Evolutionary conservation across 352 stramenopile genomes (phyloP).

Genomic region (Phytophthora nicotianae): DNA sequence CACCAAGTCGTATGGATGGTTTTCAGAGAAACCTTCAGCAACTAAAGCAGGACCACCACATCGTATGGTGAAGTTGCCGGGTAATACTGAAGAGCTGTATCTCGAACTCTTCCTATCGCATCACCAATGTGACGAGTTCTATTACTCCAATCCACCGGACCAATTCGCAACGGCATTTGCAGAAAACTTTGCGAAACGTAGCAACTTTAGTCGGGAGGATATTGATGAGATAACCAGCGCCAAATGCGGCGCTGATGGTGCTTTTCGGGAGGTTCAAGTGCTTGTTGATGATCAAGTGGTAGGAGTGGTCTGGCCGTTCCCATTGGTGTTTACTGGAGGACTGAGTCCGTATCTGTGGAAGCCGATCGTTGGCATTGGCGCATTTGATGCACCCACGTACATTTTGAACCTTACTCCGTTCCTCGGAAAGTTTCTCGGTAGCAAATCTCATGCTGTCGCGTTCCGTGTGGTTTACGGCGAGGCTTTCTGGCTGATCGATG

Average conservation of each 20-base stretch:
- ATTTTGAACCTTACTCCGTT: conserved; percentile 78
- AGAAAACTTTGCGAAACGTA: conserved; percentile 39
- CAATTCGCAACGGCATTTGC: conserved; percentile 15
- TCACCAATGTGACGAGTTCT: conserved; percentile 82
- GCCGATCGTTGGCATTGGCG: conserved; percentile 69
- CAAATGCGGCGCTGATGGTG: conserved; percentile 31
- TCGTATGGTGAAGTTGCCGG: conserved; percentile 51
- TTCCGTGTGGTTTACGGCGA: conserved; percentile 68
- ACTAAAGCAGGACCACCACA: conserved; percentile 33
- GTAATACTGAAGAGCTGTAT: conserved; percentile 70
- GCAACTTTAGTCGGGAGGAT: conserved; percentile 11
- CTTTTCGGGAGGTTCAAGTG: conserved; percentile 77
- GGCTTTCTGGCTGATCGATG: conserved; percentile 75
- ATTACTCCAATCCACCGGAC: conserved; percentile 66
- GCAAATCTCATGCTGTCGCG: conserved; percentile 52
- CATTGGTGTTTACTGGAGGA: conserved; percentile 78
- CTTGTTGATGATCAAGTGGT: conserved; percentile 67
- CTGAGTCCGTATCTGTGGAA: conserved; percentile 83
- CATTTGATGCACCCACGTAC: conserved; percentile 79
- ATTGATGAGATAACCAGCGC: conserved; percentile 4
- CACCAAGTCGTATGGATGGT: conserved; percentile 63
- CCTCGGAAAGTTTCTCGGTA: conserved; percentile 60
- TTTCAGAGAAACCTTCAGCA: conserved; percentile 57
- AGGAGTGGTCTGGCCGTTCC: conserved; percentile 73
- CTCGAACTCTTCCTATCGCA: conserved; percentile 75